A percentile compares a stretch with the other conserved stretches of the same genome.
Conservation (phyloP, 2,329 filamentous ascomycete genomes). For the Simplicillium sp. region DNA sequence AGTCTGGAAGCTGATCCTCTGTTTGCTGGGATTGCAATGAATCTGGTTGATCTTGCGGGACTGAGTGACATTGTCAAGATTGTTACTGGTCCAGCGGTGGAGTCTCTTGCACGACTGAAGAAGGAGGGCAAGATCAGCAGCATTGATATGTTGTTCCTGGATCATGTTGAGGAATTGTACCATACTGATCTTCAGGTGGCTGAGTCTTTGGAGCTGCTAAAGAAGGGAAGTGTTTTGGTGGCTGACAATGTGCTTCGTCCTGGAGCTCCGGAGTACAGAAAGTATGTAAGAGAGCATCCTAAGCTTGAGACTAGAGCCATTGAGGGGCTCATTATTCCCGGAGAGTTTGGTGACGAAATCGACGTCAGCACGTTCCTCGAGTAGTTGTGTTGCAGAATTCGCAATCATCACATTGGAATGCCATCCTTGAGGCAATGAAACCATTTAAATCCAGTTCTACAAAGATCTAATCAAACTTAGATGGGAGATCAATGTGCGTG, state of each 20-base stretch:
- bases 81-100: background rate
- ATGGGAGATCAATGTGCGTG: too few relatives aligned
- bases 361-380: background rate
- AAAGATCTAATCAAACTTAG: too few relatives aligned
- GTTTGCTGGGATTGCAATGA: background rate
- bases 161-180: background rate
- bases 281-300: background rate
- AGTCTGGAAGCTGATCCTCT: background rate
- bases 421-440: too few relatives aligned
- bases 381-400: too few relatives aligned
- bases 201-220: background rate
- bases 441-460: too few relatives aligned
- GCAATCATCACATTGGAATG: too few relatives aligned
- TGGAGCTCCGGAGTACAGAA: background rate
- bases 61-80: background rate
- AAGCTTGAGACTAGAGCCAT: background rate
- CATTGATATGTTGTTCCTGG: background rate
- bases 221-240: background rate
- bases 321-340: background rate
- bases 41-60: background rate
- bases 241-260: background rate
- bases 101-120: background rate
- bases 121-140: background rate
- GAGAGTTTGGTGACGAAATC: background rate
- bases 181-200: background rate